These are phyloP conservation scores for Coelastrella sp. DNA, from an alignment of 139 green algal genomes.

Conservation along the genomic window DNA sequence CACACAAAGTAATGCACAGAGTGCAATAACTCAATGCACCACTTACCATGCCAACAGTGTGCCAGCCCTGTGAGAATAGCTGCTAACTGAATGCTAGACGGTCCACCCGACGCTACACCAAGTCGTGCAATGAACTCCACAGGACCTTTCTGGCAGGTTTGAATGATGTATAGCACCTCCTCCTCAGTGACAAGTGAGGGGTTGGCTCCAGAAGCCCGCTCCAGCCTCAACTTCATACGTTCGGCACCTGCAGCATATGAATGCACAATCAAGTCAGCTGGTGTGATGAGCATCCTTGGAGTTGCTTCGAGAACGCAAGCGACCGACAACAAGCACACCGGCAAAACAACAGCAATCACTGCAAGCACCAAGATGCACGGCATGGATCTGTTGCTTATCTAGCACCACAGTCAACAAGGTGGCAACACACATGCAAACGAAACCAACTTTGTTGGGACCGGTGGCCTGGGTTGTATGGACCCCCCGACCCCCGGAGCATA, in stretches of 20 bases:
- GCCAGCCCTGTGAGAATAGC: not conserved
- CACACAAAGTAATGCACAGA: not conserved
- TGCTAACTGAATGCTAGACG: not conserved
- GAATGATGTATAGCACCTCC: not conserved
- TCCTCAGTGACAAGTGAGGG: not conserved
- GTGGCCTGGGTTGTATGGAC: not conserved
- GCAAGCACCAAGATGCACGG: not conserved
- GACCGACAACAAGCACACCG: not conserved
- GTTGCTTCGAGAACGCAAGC: not conserved
- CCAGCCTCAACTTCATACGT: not conserved
- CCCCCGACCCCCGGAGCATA: not conserved
- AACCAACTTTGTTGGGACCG: not conserved
- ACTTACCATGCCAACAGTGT: not conserved
- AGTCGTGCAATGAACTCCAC: slow-evolving; percentile 1
- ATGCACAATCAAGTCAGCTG: slow-evolving; percentile 11
- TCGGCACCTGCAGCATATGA: slow-evolving; percentile 1
- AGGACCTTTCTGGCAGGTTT: not conserved
- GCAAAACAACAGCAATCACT: not conserved
- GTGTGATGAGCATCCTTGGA: not conserved
- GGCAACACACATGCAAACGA: not conserved
- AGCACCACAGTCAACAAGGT: not conserved
- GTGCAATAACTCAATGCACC: not conserved
- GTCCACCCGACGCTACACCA: not conserved
- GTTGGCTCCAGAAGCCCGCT: not conserved
- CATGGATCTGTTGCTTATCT: not conserved